Evolutionary conservation across 306 rosid species (phyloP).

Genomic region (Oemleria cerasiformis): DNA sequence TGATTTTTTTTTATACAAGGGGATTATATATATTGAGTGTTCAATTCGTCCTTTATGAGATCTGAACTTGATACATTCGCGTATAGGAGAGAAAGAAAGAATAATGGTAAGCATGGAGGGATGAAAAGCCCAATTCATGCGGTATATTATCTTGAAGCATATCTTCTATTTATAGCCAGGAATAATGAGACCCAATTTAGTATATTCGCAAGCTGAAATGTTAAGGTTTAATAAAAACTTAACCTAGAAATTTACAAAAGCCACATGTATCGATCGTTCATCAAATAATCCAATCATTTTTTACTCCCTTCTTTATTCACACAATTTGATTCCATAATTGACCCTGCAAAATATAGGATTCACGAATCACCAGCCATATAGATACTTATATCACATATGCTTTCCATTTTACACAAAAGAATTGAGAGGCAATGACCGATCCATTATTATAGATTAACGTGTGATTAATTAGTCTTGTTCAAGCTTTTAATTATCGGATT

Average conservation of each 20-base stretch:
- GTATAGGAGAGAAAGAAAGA: too few species aligned
- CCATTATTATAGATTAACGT: conserved; percentile 16
- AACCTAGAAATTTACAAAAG: background rate
- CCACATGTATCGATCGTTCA: background rate
- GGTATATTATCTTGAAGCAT: background rate
- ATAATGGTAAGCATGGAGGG: background rate
- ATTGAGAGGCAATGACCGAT: background rate
- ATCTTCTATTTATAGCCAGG: background rate
- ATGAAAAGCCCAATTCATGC: background rate
- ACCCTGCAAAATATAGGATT: conserved; percentile 18
- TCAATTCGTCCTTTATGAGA: too few species aligned
- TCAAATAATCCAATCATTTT: background rate
- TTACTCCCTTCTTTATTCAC: background rate
- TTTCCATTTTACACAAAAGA: background rate
- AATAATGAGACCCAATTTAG: background rate
- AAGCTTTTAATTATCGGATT: background rate
- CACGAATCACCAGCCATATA: conserved; percentile 12
- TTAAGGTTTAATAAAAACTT: background rate
- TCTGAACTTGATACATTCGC: too few species aligned
- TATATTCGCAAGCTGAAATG: background rate
- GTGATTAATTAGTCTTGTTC: background rate
- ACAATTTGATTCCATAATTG: conserved; percentile 25
- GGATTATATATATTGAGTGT: too few species aligned
- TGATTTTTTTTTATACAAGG: too few species aligned
- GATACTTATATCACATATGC: too few species aligned